Conservation (phyloP, 2,329 filamentous ascomycete genomes). For the Colletotrichum sp. region DNA sequence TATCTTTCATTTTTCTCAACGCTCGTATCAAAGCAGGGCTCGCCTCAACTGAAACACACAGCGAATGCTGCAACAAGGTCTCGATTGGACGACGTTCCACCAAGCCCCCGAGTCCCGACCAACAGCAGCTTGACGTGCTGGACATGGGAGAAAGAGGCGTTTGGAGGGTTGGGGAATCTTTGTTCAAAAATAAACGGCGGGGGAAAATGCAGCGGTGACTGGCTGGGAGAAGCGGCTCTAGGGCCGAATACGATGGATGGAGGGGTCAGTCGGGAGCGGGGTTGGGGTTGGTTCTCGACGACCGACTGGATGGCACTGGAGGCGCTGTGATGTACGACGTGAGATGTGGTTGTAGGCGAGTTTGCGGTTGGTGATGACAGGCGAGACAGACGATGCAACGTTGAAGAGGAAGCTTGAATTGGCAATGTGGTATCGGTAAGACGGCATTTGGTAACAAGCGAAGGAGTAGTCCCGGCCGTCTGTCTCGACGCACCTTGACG, state of each 20-base stretch:
- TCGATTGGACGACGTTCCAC: slow-evolving; percentile 11
- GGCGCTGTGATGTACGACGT: neutral
- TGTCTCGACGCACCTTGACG: neutral
- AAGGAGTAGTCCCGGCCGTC: neutral
- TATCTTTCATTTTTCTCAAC: neutral
- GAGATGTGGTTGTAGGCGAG: neutral
- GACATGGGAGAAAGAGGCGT: neutral
- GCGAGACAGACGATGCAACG: neutral
- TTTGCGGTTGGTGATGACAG: neutral
- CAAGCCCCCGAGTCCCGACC: neutral
- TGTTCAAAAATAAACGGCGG: slow-evolving; percentile 3
- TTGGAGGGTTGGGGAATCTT: neutral
- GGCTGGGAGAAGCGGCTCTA: neutral
- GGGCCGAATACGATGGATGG: neutral
- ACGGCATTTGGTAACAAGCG: neutral
- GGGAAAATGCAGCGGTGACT: slow-evolving; percentile 1
- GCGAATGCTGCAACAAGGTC: neutral
- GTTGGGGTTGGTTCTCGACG: neutral
- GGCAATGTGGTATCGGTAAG: neutral
- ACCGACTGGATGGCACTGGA: neutral
- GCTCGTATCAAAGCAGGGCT: neutral
- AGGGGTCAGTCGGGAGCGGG: neutral
- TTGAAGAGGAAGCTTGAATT: neutral
- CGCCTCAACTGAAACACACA: slow-evolving; percentile 2
- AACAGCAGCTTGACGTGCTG: slow-evolving; percentile 12